Conservation (phyloP, 2,329 filamentous ascomycete genomes). For the Geosmithia morbida region DNA sequence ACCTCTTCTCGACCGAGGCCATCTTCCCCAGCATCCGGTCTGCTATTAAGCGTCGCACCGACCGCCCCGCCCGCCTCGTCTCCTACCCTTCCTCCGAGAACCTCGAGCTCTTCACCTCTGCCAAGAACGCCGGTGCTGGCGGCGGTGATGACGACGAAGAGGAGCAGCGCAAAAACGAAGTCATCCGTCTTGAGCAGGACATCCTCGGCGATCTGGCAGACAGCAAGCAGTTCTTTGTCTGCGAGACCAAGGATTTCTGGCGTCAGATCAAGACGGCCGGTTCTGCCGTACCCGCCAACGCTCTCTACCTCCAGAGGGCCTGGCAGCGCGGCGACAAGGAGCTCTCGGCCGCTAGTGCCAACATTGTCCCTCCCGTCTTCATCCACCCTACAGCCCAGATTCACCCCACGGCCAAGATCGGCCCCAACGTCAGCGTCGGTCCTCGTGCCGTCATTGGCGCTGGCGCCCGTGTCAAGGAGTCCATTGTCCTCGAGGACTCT, state of each 20-base stretch:
- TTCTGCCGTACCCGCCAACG: slow-evolving; percentile 91
- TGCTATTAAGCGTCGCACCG: slow-evolving; percentile 89
- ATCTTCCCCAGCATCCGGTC: slow-evolving; percentile 93
- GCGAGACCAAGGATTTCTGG: slow-evolving; percentile 99
- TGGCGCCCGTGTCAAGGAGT: slow-evolving; percentile 86
- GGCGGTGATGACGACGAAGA: slow-evolving; percentile 47
- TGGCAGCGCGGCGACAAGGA: slow-evolving; percentile 67
- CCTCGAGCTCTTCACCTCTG: slow-evolving; percentile 50
- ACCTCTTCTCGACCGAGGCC: slow-evolving; percentile 88
- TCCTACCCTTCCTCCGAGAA: slow-evolving; percentile 96
- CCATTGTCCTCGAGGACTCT: slow-evolving; percentile 85
- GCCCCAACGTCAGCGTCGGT: slow-evolving; percentile 91
- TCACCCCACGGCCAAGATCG: slow-evolving; percentile 89
- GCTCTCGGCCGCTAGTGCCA: slow-evolving; percentile 68
- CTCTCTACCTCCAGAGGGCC: slow-evolving; percentile 89
- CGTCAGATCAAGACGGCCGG: slow-evolving; percentile 99
- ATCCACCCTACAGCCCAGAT: slow-evolving; percentile 86
- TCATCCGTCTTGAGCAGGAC: slow-evolving; percentile 92
- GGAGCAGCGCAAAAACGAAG: slow-evolving; percentile 67
- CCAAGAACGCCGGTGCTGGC: slow-evolving; percentile 6
- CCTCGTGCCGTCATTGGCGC: slow-evolving; percentile 75
- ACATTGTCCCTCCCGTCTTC: slow-evolving; percentile 84
- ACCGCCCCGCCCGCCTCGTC: slow-evolving; percentile 67
- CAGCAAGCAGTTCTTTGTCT: slow-evolving; percentile 94
- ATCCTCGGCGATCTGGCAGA: slow-evolving; percentile 91